A percentile compares a stretch with the other conserved stretches of the same genome.
These are phyloP conservation scores for Trichophyton equinum DNA, from an alignment of 2,329 filamentous ascomycete species.

Conservation along the genomic window DNA sequence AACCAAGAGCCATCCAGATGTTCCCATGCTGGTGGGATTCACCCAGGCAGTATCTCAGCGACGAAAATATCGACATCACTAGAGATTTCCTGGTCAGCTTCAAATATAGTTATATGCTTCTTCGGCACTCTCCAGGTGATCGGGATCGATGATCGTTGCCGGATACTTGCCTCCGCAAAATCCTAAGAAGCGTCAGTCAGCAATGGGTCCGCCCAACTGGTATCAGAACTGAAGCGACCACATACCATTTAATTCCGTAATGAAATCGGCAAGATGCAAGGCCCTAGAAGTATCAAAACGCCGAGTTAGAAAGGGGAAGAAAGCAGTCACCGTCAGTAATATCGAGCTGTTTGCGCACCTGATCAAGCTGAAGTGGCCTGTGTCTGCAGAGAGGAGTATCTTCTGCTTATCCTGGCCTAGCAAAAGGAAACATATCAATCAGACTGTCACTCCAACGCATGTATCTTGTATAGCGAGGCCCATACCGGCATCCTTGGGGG, in stretches of 20 bases:
- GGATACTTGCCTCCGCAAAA: conserved; percentile 37
- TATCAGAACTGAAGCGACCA: conserved; percentile 8
- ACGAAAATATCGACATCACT: conserved; percentile 92
- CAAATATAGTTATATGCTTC: not conserved
- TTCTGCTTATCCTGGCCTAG: conserved; percentile 39
- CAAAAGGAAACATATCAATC: not conserved
- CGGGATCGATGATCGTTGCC: not conserved
- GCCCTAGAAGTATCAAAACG: conserved; percentile 22
- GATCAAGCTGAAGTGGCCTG: conserved; percentile 40
- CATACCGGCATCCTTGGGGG: conserved; percentile 8
- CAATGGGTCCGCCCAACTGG: not conserved
- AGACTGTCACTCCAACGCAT: not conserved
- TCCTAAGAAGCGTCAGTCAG: conserved; percentile 20
- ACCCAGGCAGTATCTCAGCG: conserved; percentile 79
- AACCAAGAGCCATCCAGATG: conserved; percentile 68
- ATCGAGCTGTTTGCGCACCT: conserved; percentile 24
- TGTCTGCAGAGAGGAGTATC: conserved; percentile 35
- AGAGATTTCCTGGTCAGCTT: conserved; percentile 5
- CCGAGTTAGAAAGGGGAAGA: not conserved
- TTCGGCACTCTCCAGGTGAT: not conserved
- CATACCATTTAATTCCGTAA: conserved; percentile 39
- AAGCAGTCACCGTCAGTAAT: not conserved
- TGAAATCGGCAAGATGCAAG: conserved; percentile 39
- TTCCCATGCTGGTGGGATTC: conserved; percentile 53
- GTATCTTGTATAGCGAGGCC: not conserved